A percentile compares a stretch with the other conserved stretches of the same genome.
Conservation (phyloP, 208 protist species). For the Strigomonas culicis region DNA sequence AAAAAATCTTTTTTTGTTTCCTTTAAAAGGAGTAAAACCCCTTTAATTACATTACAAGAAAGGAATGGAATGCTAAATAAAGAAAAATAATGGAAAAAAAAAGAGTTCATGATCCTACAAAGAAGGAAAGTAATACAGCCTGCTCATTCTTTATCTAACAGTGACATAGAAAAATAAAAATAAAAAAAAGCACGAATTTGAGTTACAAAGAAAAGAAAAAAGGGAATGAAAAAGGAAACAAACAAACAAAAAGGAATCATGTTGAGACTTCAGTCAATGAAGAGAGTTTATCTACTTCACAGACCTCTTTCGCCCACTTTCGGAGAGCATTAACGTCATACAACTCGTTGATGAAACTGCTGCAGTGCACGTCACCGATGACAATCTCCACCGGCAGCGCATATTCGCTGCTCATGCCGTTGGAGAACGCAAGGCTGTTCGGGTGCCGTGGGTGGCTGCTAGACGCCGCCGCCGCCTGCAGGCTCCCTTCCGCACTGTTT, state of each 20-base stretch:
- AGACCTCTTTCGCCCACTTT: too few species aligned
- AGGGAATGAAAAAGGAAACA: not conserved
- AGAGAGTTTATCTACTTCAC: not conserved
- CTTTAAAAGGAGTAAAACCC: not conserved
- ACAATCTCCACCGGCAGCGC: too few species aligned
- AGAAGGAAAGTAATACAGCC: slow-evolving; percentile 3
- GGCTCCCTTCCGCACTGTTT: too few species aligned
- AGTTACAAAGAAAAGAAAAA: too few species aligned
- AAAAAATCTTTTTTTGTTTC: not conserved
- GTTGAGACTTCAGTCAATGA: not conserved
- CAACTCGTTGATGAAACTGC: too few species aligned
- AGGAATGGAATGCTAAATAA: not conserved
- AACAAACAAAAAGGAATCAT: slow-evolving; percentile 16
- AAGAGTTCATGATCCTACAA: not conserved
- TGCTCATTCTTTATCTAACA: not conserved
- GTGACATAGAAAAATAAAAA: not conserved
- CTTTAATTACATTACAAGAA: not conserved
- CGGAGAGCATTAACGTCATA: too few species aligned
- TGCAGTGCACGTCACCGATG: too few species aligned
- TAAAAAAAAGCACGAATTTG: not conserved
- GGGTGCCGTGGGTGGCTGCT: too few species aligned
- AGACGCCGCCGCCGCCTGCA: too few species aligned
- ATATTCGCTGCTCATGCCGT: too few species aligned
- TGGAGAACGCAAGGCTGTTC: too few species aligned
- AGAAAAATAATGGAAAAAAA: slow-evolving; percentile 12